phyloP scores from a whole-genome alignment of 1,139 yeast genomes.

The Debaryomyces udenii region DNA sequence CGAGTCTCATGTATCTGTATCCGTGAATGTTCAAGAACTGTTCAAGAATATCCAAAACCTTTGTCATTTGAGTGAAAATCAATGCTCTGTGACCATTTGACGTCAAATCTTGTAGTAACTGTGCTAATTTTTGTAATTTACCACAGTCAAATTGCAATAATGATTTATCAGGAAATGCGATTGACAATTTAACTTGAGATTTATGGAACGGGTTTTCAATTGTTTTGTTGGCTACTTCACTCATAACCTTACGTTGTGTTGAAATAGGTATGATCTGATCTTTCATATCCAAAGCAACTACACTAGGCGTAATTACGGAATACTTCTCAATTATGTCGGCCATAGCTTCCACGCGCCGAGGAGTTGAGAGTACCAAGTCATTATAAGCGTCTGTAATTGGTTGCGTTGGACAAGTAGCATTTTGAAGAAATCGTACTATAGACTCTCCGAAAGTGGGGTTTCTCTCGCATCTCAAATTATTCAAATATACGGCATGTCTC shows the following conservation, averaged over 20 bases:
- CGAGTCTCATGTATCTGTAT: slow-evolving; percentile 89
- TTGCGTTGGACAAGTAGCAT: slow-evolving; percentile 17
- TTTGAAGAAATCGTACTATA: slow-evolving; percentile 27
- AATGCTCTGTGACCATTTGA: slow-evolving; percentile 91
- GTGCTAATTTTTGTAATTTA: slow-evolving; percentile 83
- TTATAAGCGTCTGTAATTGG: slow-evolving; percentile 21
- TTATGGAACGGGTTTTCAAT: slow-evolving; percentile 74
- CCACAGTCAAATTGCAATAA: slow-evolving; percentile 96
- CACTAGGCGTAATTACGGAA: slow-evolving; percentile 88
- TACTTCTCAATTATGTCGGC: slow-evolving; percentile 66
- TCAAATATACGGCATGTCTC: slow-evolving; percentile 64
- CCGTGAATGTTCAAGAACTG: slow-evolving; percentile 95
- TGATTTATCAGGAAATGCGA: slow-evolving; percentile 95
- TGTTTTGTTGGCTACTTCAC: slow-evolving; percentile 36
- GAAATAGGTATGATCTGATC: slow-evolving; percentile 52
- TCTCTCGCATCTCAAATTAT: slow-evolving; percentile 61
- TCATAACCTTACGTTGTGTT: slow-evolving; percentile 32
- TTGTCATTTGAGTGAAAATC: slow-evolving; percentile 98
- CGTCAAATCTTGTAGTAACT: slow-evolving; percentile 71
- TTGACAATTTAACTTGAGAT: slow-evolving; percentile 82
- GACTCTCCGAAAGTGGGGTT: slow-evolving; percentile 60
- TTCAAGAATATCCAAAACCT: slow-evolving; percentile 89
- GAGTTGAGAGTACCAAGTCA: slow-evolving; percentile 41
- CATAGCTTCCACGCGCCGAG: slow-evolving; percentile 47
- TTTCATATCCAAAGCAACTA: slow-evolving; percentile 75